phyloP scores from a whole-genome alignment of 768 basidiomycete genomes.

The Phallus indusiatus region DNA sequence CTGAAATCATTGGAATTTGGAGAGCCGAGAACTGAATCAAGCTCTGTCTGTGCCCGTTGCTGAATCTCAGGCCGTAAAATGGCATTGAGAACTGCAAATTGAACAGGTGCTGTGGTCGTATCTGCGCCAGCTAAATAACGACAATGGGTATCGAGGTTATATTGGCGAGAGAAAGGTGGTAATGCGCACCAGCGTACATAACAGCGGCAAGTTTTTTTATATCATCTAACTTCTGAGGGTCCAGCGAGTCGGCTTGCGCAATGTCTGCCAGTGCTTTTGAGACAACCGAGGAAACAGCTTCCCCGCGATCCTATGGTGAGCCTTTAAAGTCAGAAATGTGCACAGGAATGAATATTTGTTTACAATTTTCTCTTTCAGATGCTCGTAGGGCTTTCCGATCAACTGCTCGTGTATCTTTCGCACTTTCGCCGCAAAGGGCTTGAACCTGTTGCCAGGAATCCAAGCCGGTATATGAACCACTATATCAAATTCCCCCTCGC shows the following conservation, averaged over 20 bases:
- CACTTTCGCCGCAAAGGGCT: not conserved
- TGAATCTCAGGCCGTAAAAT: not conserved
- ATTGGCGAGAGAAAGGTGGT: not conserved
- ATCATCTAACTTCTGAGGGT: not conserved
- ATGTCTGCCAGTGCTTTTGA: not conserved
- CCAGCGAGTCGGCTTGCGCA: not conserved
- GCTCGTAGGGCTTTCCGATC: not conserved
- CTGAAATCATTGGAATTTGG: not conserved
- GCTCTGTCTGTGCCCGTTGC: not conserved
- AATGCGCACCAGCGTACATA: not conserved
- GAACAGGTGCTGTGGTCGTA: not conserved
- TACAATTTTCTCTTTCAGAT: not conserved
- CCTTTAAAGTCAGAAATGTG: not conserved
- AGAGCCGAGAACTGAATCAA: not conserved
- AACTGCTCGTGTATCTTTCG: not conserved
- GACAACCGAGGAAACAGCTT: not conserved
- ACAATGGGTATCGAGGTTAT: not conserved
- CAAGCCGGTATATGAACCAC: constrained; percentile 12
- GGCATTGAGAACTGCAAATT: not conserved
- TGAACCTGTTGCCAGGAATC: constrained; percentile 13
- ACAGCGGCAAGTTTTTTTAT: not conserved
- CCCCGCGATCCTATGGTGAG: not conserved
- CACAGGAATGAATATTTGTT: not conserved
- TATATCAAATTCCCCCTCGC: not conserved
- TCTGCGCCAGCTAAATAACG: not conserved